A percentile compares a stretch with the other conserved stretches of the same genome.
These are phyloP conservation scores for Neurospora crassa DNA, from an alignment of 2,329 filamentous ascomycete species.

Conservation along the genomic window DNA sequence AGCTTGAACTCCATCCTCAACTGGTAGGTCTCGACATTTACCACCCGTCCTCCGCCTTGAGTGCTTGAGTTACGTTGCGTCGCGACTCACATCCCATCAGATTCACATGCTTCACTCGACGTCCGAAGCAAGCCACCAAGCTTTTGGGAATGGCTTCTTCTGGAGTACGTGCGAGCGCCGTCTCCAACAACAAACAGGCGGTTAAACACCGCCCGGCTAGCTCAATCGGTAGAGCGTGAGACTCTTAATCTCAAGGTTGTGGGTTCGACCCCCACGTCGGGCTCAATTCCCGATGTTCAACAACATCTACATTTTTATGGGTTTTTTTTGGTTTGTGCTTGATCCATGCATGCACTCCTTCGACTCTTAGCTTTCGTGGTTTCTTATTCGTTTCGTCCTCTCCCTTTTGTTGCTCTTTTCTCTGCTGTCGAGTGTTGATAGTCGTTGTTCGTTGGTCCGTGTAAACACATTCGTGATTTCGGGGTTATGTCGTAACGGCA, in stretches of 20 bases:
- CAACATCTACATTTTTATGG: not conserved
- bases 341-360: not conserved
- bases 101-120: not conserved
- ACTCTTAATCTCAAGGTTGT: constrained; percentile 40
- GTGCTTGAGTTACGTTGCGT: too few relatives aligned
- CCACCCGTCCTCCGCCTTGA: too few relatives aligned
- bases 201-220: constrained; percentile 36
- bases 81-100: not conserved
- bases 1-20: not conserved
- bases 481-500: not conserved
- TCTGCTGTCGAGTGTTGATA: not conserved
- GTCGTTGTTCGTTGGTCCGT: not conserved
- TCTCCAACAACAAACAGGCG: not conserved
- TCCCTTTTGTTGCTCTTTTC: not conserved
- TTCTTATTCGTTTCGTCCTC: not conserved
- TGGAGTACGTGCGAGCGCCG: not conserved
- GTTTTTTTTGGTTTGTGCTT: not conserved
- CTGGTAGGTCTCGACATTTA: not conserved
- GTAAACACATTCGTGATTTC: not conserved
- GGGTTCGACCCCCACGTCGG: not conserved
- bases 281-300: not conserved
- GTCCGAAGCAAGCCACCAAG: not conserved
- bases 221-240: constrained; percentile 65
- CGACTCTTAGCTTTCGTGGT: not conserved
- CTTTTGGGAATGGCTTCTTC: not conserved